A percentile compares a stretch with the other conserved stretches of the same genome.
Conservation (phyloP, 139 green algal species). For the Desmodesmus armatus region DNA sequence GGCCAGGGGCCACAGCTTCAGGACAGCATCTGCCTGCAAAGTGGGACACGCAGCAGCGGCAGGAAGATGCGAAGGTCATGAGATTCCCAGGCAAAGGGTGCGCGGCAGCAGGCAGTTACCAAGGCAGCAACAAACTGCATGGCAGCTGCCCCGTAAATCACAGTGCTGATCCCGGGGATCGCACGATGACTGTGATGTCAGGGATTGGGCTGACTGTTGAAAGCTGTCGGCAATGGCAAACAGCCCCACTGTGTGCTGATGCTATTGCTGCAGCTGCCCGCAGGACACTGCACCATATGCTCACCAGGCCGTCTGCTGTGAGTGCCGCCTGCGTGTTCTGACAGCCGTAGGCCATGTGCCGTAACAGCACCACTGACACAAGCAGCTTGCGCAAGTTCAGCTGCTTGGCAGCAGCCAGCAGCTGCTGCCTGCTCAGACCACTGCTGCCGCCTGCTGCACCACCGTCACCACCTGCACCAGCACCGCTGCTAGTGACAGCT, state of each 20-base stretch:
- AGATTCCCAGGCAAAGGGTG: background rate
- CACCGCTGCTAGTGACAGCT: background rate
- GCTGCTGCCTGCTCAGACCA: conserved; percentile 33
- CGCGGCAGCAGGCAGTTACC: background rate
- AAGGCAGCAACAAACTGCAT: background rate
- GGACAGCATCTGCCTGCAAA: conserved; percentile 3
- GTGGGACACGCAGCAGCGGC: background rate
- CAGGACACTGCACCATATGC: no score
- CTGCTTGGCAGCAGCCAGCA: background rate
- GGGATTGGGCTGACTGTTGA: background rate
- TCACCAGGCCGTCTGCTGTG: conserved; percentile 46
- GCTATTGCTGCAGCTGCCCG: no score
- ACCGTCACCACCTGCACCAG: conserved; percentile 8
- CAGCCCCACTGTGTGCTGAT: no score
- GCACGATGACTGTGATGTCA: background rate
- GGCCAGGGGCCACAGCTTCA: conserved; percentile 24
- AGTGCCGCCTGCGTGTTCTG: conserved; percentile 33
- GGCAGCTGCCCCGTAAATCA: background rate
- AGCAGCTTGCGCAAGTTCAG: conserved; percentile 42
- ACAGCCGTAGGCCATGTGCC: conserved; percentile 54
- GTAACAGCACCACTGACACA: conserved; percentile 54
- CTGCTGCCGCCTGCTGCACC: conserved; percentile 17
- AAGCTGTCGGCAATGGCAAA: no score
- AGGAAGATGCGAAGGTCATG: background rate
- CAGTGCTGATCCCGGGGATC: no score